These are phyloP conservation scores for Fagus sylvatica DNA, from an alignment of 306 rosid genomes.

Conservation along the genomic window DNA sequence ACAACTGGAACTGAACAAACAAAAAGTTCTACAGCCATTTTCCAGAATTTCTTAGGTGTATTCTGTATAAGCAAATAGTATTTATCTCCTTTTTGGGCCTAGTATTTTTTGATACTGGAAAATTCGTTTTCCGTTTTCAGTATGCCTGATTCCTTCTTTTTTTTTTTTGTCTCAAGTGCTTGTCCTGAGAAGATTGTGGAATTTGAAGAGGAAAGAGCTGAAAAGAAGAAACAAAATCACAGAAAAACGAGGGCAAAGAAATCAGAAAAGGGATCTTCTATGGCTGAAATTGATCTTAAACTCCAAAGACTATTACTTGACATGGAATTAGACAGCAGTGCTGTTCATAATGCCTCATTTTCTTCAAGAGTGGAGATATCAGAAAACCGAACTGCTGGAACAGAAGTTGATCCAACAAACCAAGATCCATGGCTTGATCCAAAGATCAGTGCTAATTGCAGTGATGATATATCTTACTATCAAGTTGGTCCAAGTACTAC, in stretches of 20 bases:
- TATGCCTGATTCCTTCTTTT: conserved; percentile 1
- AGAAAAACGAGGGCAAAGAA: conserved; percentile 55
- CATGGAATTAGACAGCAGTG: conserved; percentile 37
- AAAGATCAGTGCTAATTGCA: conserved; percentile 18
- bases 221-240: conserved; percentile 49
- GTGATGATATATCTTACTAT: conserved; percentile 16
- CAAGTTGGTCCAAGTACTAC: conserved; percentile 22
- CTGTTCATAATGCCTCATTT: conserved; percentile 20
- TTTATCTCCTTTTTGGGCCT: neutral
- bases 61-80: neutral
- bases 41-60: neutral
- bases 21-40: neutral
- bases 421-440: conserved; percentile 19
- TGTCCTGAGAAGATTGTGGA: conserved; percentile 77
- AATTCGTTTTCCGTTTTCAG: too few species aligned
- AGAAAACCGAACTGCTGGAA: conserved; percentile 18
- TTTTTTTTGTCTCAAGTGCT: conserved; percentile 52
- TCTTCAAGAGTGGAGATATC: conserved; percentile 20
- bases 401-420: conserved; percentile 29
- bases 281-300: conserved; percentile 58
- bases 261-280: conserved; percentile 33
- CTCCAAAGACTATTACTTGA: conserved; percentile 60
- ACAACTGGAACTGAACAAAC: neutral
- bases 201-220: conserved; percentile 52
- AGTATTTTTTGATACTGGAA: neutral